Base-by-base conservation (phyloP, 1,139 yeast species). In the Magnusiomyces sp. region DNA sequence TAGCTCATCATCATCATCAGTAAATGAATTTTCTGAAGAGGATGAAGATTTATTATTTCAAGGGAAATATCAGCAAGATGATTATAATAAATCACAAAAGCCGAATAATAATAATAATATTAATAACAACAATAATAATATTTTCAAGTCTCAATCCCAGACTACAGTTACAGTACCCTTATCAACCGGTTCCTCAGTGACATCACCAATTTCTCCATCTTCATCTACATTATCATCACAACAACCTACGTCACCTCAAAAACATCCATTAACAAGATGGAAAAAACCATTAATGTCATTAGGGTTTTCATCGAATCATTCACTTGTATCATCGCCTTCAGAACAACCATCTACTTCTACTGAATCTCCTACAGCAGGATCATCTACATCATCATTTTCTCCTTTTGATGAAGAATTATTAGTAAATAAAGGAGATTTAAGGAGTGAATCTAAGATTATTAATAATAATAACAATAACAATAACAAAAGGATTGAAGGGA, bases 201-300 rank as follows among this genome's bases (percentile, higher is more conserved):
- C 34, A 13, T 32, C 14, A 27, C 14, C 31, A 11, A 20, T 5
- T 5, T 40, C 20, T 19, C 16, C 31, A 16, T 19, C 42, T 7
- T 39, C 17, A 20, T 17, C 42, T 20, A 39, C 13, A 16, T 38
- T 10, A 13, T 20, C 42, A 39, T 5, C 37, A 53, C 17, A 58
- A 56, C 40, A 63, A 66, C 66, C 57, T 66, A 38, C 54, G 64
- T 37, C 60, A 64, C 10, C 53, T 63, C 11, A 52, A 62, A 60
- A 53, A 57, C 19, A 57, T 63, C 49, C 56, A 41, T 48, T 43
- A 40, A 32, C 53, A 48, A 9, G 43, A 45, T 11, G 42, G 42
- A 9, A 39, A 39, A 27, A 20, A 16, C 14, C 20, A 31, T 13
- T 20, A 13, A 6, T 7, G 5, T 11, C 10, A 4, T 4, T 20